phyloP scores from a whole-genome alignment of 2,329 filamentous ascomycete genomes.

The Thermothelomyces thermophilus region DNA sequence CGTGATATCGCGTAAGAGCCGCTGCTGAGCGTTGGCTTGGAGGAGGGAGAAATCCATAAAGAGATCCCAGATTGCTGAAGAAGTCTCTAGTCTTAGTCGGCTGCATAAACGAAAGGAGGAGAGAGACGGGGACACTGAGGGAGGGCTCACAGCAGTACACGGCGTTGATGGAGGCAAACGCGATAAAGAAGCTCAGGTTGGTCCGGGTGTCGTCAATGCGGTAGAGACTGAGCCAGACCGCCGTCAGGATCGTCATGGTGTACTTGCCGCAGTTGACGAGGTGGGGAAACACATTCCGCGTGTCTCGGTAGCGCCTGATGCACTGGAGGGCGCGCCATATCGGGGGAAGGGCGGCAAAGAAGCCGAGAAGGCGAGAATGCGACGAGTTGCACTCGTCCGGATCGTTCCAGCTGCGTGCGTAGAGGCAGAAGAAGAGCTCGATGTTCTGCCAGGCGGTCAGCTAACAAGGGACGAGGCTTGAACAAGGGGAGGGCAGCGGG shows the following conservation, averaged over 20 bases:
- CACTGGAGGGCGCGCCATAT: conserved; percentile 92
- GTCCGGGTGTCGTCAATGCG: conserved; percentile 58
- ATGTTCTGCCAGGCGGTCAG: conserved; percentile 56
- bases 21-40: conserved; percentile 63
- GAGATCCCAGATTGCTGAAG: conserved; percentile 78
- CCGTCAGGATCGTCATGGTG: conserved; percentile 71
- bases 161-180: conserved; percentile 73
- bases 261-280: conserved; percentile 92
- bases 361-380: conserved; percentile 76
- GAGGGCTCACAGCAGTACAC: conserved; percentile 64
- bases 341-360: conserved; percentile 74
- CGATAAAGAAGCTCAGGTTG: conserved; percentile 66
- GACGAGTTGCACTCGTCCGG: conserved; percentile 76
- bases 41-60: conserved; percentile 95
- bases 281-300: conserved; percentile 82
- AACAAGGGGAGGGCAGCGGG: conserved; percentile 21
- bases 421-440: conserved; percentile 90
- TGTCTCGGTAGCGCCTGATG: conserved; percentile 81
- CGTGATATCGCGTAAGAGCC: conserved; percentile 67
- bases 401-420: conserved; percentile 68
- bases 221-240: conserved; percentile 73
- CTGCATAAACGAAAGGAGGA: neutral
- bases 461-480: neutral
- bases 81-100: conserved; percentile 5
- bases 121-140: neutral